Percentiles rank a stretch among this genome's conserved stretches.
Evolutionary conservation across 257 asterid genomes (phyloP).

Genomic region (Phtheirospermum japonicum): DNA sequence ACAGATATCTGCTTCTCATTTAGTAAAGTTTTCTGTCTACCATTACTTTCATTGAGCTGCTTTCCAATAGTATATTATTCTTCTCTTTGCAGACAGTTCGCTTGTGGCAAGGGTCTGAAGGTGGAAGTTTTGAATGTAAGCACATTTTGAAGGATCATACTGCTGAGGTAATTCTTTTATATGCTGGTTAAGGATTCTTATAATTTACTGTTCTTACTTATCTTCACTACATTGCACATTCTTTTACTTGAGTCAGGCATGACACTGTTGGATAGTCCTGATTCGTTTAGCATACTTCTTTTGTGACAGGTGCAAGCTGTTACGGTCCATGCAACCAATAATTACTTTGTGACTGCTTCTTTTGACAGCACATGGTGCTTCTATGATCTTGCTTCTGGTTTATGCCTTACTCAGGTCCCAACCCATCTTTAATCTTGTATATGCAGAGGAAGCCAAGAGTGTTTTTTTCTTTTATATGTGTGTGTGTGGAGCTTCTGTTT

Average conservation of each 20-base stretch:
- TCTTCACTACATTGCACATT: neutral
- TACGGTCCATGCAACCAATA: slow-evolving; percentile 90
- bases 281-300: slow-evolving; percentile 7
- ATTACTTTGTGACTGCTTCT: slow-evolving; percentile 89
- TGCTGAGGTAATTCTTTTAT: slow-evolving; percentile 66
- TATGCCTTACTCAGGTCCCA: slow-evolving; percentile 89
- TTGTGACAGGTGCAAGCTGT: slow-evolving; percentile 88
- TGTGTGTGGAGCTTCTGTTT: neutral
- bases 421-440: slow-evolving; percentile 18
- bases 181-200: slow-evolving; percentile 7
- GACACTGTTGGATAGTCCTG: slow-evolving; percentile 8
- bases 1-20: neutral
- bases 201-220: neutral
- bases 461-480: neutral
- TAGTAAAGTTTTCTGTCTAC: neutral
- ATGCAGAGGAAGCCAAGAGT: neutral
- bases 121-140: slow-evolving; percentile 65
- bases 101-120: slow-evolving; percentile 78
- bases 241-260: neutral
- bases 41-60: neutral
- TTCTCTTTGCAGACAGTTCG: slow-evolving; percentile 84
- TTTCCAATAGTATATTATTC: slow-evolving; percentile 17
- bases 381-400: slow-evolving; percentile 84
- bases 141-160: slow-evolving; percentile 84
- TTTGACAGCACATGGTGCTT: slow-evolving; percentile 97